Evolutionary conservation across 2,329 filamentous ascomycete genomes (phyloP), one percentile per base, ranked within the genome.

Genomic region (Talaromyces islandicus): DNA sequence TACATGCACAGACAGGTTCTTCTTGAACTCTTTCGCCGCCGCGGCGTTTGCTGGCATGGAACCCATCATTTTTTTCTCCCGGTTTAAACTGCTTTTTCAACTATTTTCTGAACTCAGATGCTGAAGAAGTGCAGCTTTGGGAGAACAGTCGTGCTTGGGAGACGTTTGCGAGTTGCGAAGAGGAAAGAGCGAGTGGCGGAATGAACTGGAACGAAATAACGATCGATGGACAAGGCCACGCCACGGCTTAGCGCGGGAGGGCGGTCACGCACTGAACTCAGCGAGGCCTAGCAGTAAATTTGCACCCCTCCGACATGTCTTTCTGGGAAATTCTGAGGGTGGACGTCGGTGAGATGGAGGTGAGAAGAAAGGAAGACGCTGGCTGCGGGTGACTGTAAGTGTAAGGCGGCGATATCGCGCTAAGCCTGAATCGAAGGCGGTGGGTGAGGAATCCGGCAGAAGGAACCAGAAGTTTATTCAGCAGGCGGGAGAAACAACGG

Each of bases 1-100:
- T 64, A 97, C 77, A 66, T 88, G 86, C 70, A 91, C 88, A 73
- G 91, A 95, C 61, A 97, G 83, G 67, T 97, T 94, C 74, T 96
- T 88, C 70, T 86, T 85, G 82, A 87, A 96, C 62, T 75, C 70
- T 62, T 64, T 65, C 62, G 62, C 62, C 71, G 80, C 62, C 75
- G 78, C 66, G 25, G 69, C 62, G 43, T 68, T 65, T 24, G 72
- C 69, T 70, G 77, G 77, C 62, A 73, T 77, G 38, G 64, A 67
- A 48, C 61, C 32, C 60, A 62, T 62, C 17, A 10, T 57, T 35
- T 19, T 9, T 19, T 54, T 29, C 7, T n/a, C 24, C n/a, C n/a
- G n/a, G n/a, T n/a, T n/a, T n/a, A n/a, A n/a, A n/a, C n/a, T n/a
- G n/a, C n/a, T 54, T 1, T 4, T 30, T 4, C 4, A 35, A 35